Percentiles rank a stretch among this genome's conserved stretches.
phyloP scores from a whole-genome alignment of 2,329 filamentous ascomycete genomes.

The Amylocarpus encephaloides region DNA sequence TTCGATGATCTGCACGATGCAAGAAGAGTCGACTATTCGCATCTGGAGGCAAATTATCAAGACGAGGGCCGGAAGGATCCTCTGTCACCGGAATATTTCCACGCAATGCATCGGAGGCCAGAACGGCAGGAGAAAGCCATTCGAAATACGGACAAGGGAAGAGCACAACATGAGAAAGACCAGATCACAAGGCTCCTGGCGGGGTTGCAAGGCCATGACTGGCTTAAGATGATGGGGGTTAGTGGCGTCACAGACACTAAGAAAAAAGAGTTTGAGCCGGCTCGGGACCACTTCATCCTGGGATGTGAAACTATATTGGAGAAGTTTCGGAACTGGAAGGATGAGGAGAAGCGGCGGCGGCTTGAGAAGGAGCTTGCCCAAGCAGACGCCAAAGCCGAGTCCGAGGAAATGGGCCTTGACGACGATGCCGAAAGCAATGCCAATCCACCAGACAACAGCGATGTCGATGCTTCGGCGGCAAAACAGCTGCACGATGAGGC shows the following conservation, averaged over 20 bases:
- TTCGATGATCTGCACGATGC: slow-evolving; percentile 52
- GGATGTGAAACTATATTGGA: slow-evolving; percentile 76
- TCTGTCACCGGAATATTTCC: slow-evolving; percentile 49
- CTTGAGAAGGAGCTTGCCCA: slow-evolving; percentile 63
- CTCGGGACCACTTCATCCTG: slow-evolving; percentile 75
- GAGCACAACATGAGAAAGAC: slow-evolving; percentile 61
- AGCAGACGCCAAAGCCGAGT: slow-evolving; percentile 39
- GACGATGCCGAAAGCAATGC: slow-evolving; percentile 34
- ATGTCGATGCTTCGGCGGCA: slow-evolving; percentile 64
- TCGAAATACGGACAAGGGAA: slow-evolving; percentile 56
- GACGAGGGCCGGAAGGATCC: slow-evolving; percentile 42
- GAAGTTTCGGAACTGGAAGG: slow-evolving; percentile 82
- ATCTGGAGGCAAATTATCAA: slow-evolving; percentile 40
- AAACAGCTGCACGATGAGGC: slow-evolving; percentile 58
- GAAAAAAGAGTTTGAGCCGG: slow-evolving; percentile 80
- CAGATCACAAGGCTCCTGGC: slow-evolving; percentile 64
- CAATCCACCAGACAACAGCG: slow-evolving; percentile 58
- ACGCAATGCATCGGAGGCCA: slow-evolving; percentile 50
- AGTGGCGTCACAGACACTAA: slow-evolving; percentile 73
- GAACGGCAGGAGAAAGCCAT: slow-evolving; percentile 56
- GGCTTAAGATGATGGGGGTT: slow-evolving; percentile 87
- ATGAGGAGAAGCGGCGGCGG: slow-evolving; percentile 81
- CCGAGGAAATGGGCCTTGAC: slow-evolving; percentile 14
- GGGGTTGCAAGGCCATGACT: slow-evolving; percentile 83
- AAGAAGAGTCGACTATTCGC: slow-evolving; percentile 50